Evolutionary conservation across 768 basidiomycete genomes (phyloP), one percentile per base, ranked within the genome.

Genomic region (Pulveroboletus sp.): DNA sequence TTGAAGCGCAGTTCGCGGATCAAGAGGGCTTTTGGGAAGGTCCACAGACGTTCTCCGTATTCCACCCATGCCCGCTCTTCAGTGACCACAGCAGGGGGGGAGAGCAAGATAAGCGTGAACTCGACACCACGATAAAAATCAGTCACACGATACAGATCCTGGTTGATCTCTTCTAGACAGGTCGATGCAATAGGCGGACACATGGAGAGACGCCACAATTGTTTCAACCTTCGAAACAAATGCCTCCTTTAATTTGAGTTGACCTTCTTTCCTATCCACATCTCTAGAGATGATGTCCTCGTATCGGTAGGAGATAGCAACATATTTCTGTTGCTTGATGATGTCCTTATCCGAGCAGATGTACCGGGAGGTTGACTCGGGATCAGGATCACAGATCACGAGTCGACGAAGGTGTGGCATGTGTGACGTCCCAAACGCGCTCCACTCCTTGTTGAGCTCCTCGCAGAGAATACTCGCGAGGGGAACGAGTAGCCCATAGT

Each of bases 41-140:
- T 66, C 61, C 61, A 60, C 11, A 65, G 50, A 37, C 64, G 57
- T 27, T 62, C 26, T 7, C 61, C 64, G 9, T 61, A 62, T 9
- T 11, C 11, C 7, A 30, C 10, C 61, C 61, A 65, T 28, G 50
- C 46, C 2, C 14, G 17, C 8, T 53, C 35, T 6, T 57, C 31
- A n/a, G 43, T 41, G 30, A 41, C 36, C 4, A 0, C 27, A 1
- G 8, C 15, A 5, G 33, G 11, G 2, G 56, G 49, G n/a, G 0
- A 17, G 30, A 66, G 48, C 39, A 63, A 36, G 37, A 66, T 60
- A 8, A 62, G 54, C 4, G 64, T 62, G 46, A 63, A 65, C 39
- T 55, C 46, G 17, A 61, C 61, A 1, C 46, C 21, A 11, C 49
- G 54, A 18, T 63, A 62, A 7, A 63, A 47, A 11, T 62, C 61